phyloP scores from a whole-genome alignment of 495 filamentous ascomycete genomes.

The Cladorrhinum samala region DNA sequence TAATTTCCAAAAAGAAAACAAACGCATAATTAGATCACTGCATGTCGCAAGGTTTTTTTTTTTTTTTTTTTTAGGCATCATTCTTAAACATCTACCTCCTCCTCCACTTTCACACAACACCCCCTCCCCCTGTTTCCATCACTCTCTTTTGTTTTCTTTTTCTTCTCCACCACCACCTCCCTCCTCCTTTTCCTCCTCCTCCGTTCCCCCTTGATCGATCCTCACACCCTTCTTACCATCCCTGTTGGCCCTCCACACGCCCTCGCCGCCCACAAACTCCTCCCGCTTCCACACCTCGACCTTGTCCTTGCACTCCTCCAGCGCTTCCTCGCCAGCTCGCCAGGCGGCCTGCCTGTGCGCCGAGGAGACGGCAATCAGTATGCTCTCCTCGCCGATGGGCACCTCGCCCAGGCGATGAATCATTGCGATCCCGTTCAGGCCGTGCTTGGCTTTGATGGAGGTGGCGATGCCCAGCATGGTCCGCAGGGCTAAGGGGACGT shows the following conservation, averaged over 20 bases:
- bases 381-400: constrained; percentile 84
- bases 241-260: constrained; percentile 88
- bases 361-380: constrained; percentile 80
- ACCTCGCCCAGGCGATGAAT: constrained; percentile 82
- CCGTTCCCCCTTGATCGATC: too few relatives aligned
- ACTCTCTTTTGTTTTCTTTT: neutral
- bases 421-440: constrained; percentile 65
- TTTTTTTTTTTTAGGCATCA: too few relatives aligned
- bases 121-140: neutral
- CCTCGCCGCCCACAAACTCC: constrained; percentile 71
- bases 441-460: constrained; percentile 51
- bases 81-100: neutral
- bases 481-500: constrained; percentile 66
- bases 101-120: neutral
- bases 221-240: constrained; percentile 58
- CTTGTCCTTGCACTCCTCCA: constrained; percentile 78
- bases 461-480: constrained; percentile 67
- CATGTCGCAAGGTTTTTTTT: too few relatives aligned
- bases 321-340: constrained; percentile 79
- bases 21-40: too few relatives aligned
- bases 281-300: constrained; percentile 97
- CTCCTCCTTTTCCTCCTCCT: too few relatives aligned
- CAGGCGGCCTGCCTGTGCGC: constrained; percentile 86
- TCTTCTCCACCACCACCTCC: neutral
- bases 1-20: too few relatives aligned